A percentile compares a stretch with the other conserved stretches of the same genome.
These are phyloP conservation scores for Phytophthora colocasiae DNA, from an alignment of 352 stramenopile genomes.

Conservation along the genomic window DNA sequence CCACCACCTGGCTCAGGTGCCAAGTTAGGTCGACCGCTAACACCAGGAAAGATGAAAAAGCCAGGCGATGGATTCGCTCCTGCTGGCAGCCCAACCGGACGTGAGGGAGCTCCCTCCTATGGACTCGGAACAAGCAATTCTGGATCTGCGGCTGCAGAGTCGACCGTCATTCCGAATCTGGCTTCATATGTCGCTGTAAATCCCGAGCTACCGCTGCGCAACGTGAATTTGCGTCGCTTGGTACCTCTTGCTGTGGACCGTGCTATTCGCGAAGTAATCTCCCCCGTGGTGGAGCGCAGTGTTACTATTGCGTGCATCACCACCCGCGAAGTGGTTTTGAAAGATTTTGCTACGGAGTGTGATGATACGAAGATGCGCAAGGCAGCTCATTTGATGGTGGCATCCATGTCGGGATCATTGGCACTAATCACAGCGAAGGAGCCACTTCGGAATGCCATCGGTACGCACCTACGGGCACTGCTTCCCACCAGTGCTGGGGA, in stretches of 20 bases:
- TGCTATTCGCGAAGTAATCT: slow-evolving; percentile 99
- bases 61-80: slow-evolving; percentile 58
- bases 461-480: slow-evolving; percentile 95
- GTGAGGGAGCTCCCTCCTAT: slow-evolving; percentile 40
- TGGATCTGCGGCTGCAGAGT: slow-evolving; percentile 66
- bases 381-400: slow-evolving; percentile 98
- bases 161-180: slow-evolving; percentile 98
- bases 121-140: slow-evolving; percentile 37
- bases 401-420: slow-evolving; percentile 97
- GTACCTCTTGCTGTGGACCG: slow-evolving; percentile 97
- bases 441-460: slow-evolving; percentile 97
- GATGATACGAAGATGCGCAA: slow-evolving; percentile 97
- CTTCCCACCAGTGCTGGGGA: slow-evolving; percentile 89
- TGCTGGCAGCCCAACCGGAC: slow-evolving; percentile 58
- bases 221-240: slow-evolving; percentile 94
- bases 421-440: slow-evolving; percentile 98
- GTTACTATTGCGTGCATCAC: slow-evolving; percentile 99
- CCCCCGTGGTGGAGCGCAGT: slow-evolving; percentile 98
- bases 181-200: slow-evolving; percentile 98
- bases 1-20: slow-evolving; percentile 56
- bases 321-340: slow-evolving; percentile 97
- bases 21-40: slow-evolving; percentile 63
- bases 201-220: slow-evolving; percentile 94
- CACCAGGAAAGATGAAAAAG: slow-evolving; percentile 69
- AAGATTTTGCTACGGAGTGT: slow-evolving; percentile 99